Percentiles rank a stretch among this genome's conserved stretches.
Evolutionary conservation across 768 basidiomycete species (phyloP).

Genomic region (Mycena belliarum): DNA sequence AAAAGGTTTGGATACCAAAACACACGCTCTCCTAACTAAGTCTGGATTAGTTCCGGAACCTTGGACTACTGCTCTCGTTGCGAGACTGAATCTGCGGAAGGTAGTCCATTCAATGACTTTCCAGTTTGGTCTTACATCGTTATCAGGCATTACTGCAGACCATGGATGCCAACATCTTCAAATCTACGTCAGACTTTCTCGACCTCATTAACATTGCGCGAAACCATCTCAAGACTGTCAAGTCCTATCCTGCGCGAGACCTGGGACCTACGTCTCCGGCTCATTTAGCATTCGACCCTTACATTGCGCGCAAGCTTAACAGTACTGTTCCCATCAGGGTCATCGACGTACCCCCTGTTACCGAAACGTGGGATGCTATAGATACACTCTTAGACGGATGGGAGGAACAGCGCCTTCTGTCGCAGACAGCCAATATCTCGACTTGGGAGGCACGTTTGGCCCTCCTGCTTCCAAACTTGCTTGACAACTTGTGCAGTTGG

Average conservation of each 20-base stretch:
- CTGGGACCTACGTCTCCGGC: constrained; percentile 49
- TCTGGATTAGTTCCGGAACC: constrained; percentile 38
- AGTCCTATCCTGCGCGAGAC: constrained; percentile 36
- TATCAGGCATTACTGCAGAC: constrained; percentile 51
- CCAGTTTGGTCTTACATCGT: constrained; percentile 12
- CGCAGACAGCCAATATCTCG: constrained; percentile 42
- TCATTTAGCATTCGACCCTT: constrained; percentile 61
- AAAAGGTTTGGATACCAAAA: constrained; percentile 36
- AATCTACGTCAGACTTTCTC: constrained; percentile 37
- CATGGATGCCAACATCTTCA: constrained; percentile 43
- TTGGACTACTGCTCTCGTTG: constrained; percentile 53
- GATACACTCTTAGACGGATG: constrained; percentile 54
- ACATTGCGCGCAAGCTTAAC: constrained; percentile 64
- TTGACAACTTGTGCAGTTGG: constrained; percentile 35
- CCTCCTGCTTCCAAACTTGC: no score
- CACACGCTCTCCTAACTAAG: background rate
- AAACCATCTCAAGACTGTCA: constrained; percentile 42
- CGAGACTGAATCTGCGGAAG: constrained; percentile 60
- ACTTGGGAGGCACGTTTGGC: constrained; percentile 61
- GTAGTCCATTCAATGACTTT: constrained; percentile 30
- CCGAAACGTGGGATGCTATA: constrained; percentile 54
- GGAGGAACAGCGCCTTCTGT: constrained; percentile 51
- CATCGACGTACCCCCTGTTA: constrained; percentile 48
- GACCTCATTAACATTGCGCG: constrained; percentile 41
- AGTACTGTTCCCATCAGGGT: constrained; percentile 71